These are phyloP conservation scores for Grosmannia serpens DNA, from an alignment of 2,329 filamentous ascomycete species.

Conservation along the genomic window DNA sequence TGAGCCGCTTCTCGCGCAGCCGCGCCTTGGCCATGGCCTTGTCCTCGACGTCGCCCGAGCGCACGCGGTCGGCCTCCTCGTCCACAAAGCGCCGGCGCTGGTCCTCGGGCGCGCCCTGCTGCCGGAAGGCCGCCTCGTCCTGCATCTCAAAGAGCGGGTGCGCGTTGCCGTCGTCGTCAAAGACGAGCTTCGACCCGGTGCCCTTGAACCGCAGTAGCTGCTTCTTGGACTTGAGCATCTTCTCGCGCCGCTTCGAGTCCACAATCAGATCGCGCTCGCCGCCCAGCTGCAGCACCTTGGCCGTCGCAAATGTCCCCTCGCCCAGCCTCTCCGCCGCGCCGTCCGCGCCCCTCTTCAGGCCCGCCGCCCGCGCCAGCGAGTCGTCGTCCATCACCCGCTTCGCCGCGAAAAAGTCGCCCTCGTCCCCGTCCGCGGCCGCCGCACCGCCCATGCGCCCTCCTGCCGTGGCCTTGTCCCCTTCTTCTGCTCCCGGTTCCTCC, in stretches of 20 bases:
- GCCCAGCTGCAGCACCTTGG: slow-evolving; percentile 53
- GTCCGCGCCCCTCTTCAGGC: slow-evolving; percentile 19
- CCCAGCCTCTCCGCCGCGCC: slow-evolving; percentile 18
- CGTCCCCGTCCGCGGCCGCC: neutral
- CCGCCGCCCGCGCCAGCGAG: slow-evolving; percentile 42
- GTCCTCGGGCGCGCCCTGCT: slow-evolving; percentile 61
- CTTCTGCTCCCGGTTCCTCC: neutral
- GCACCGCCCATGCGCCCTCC: neutral
- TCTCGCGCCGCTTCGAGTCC: slow-evolving; percentile 91
- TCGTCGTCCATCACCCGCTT: slow-evolving; percentile 75
- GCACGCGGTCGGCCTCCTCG: slow-evolving; percentile 59
- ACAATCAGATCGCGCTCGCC: slow-evolving; percentile 62
- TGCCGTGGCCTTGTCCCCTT: neutral
- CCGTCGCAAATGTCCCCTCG: slow-evolving; percentile 25
- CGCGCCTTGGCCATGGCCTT: slow-evolving; percentile 72
- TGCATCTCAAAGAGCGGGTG: slow-evolving; percentile 83
- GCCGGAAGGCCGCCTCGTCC: slow-evolving; percentile 68
- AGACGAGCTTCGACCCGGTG: slow-evolving; percentile 73
- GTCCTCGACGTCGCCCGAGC: slow-evolving; percentile 67
- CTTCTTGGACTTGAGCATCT: slow-evolving; percentile 91
- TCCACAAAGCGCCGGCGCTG: slow-evolving; percentile 71
- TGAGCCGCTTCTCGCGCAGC: slow-evolving; percentile 63
- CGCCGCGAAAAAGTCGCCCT: slow-evolving; percentile 70
- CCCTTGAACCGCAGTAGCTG: slow-evolving; percentile 85
- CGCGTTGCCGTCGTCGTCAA: slow-evolving; percentile 81